phyloP scores from a whole-genome alignment of 805 yeast genomes.

The Saturnispora mendoncae region DNA sequence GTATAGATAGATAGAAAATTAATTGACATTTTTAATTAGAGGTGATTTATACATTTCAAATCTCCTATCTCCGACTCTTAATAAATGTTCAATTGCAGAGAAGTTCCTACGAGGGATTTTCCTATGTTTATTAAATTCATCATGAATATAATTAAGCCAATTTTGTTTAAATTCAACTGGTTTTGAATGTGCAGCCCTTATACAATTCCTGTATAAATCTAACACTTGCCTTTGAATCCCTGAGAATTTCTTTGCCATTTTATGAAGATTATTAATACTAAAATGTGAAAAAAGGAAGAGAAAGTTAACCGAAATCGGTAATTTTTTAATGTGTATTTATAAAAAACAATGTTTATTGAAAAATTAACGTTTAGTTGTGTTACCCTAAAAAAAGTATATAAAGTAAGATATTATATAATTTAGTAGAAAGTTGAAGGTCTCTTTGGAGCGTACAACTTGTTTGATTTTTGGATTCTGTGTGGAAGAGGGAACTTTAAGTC shows the following conservation, averaged over 20 bases:
- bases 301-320: background rate
- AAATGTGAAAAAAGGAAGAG: background rate
- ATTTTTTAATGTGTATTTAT: background rate
- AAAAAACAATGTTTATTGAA: background rate
- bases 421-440: constrained; percentile 98
- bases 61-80: constrained; percentile 66
- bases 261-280: background rate
- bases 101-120: constrained; percentile 68
- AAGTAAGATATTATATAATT: constrained; percentile 14
- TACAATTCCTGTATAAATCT: constrained; percentile 38
- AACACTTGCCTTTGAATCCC: constrained; percentile 49
- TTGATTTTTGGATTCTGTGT: constrained; percentile 94
- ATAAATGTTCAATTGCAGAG: constrained; percentile 73
- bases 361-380: constrained; percentile 5
- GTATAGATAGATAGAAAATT: background rate
- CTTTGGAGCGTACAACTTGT: constrained; percentile 80
- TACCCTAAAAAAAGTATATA: constrained; percentile 10
- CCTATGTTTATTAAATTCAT: constrained; percentile 55
- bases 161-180: constrained; percentile 31
- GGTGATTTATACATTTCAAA: constrained; percentile 65
- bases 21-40: constrained; percentile 57
- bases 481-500: constrained; percentile 99
- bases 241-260: constrained; percentile 22
- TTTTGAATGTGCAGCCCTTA: constrained; percentile 37
- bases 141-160: constrained; percentile 28